Conservation (phyloP, 2,329 filamentous ascomycete genomes). For the Daldinia eschscholtzii region DNA sequence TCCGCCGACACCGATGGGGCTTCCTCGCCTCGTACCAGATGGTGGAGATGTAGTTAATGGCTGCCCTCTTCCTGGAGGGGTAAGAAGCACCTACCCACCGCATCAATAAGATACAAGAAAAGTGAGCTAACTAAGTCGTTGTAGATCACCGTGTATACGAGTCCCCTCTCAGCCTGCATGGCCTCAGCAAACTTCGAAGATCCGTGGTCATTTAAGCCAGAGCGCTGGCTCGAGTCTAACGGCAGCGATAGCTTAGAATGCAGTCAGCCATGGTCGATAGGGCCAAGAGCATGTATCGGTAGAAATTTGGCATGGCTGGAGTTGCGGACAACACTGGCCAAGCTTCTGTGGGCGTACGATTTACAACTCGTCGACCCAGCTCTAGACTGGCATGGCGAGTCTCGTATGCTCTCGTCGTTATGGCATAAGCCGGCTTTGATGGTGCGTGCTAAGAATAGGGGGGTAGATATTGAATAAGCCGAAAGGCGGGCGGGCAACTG, state of each 20-base stretch:
- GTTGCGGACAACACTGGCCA: conserved; percentile 43
- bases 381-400: conserved; percentile 47
- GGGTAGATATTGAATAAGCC: conserved; percentile 13
- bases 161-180: conserved; percentile 33
- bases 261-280: conserved; percentile 38
- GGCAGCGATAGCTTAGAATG: conserved; percentile 16
- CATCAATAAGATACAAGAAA: background rate
- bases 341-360: conserved; percentile 45
- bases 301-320: conserved; percentile 40
- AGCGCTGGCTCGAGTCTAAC: conserved; percentile 38
- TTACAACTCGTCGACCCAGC: conserved; percentile 40
- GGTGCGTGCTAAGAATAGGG: conserved; percentile 29
- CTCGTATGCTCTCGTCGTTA: conserved; percentile 41
- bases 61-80: conserved; percentile 35
- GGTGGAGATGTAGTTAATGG: conserved; percentile 32
- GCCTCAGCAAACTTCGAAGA: conserved; percentile 37
- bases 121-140: background rate
- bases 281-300: conserved; percentile 26
- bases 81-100: conserved; percentile 8
- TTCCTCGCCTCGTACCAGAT: conserved; percentile 25
- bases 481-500: background rate
- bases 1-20: conserved; percentile 20
- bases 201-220: conserved; percentile 37
- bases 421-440: conserved; percentile 46
- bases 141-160: conserved; percentile 31